A percentile compares a stretch with the other conserved stretches of the same genome.
Evolutionary conservation across 257 asterid species (phyloP).

Genomic region (Nicotiana paniculata): DNA sequence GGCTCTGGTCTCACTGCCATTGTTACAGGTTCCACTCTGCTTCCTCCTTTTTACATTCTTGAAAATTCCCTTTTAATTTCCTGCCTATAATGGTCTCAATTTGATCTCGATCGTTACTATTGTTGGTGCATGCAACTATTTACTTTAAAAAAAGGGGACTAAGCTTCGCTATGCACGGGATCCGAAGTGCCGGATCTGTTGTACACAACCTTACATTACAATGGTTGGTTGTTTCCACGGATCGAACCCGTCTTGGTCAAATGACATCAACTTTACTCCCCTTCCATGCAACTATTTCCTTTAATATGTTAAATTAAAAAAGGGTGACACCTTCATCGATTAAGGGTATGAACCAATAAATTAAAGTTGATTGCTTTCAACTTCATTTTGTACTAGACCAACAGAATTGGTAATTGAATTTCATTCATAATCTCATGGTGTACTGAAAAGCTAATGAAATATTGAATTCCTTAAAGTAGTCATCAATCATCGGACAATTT

Average conservation of each 20-base stretch:
- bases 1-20: constrained; percentile 8
- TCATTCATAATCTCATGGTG: background rate
- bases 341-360: background rate
- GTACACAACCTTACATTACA: too few species aligned
- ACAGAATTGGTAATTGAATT: background rate
- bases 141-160: too few species aligned
- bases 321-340: background rate
- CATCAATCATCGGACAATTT: background rate
- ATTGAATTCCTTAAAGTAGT: background rate
- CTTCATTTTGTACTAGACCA: background rate
- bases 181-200: too few species aligned
- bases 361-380: background rate
- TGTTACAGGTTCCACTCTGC: background rate
- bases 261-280: too few species aligned
- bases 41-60: background rate
- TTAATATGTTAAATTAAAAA: background rate
- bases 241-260: too few species aligned
- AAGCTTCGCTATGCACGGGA: too few species aligned
- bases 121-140: too few species aligned
- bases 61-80: background rate
- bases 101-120: background rate
- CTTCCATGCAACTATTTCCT: background rate
- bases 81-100: background rate
- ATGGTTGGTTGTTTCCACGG: too few species aligned
- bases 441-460: background rate